A percentile compares a stretch with the other conserved stretches of the same genome.
Evolutionary conservation across 345 rosid species (phyloP).

Genomic region (Pistacia integerrima): DNA sequence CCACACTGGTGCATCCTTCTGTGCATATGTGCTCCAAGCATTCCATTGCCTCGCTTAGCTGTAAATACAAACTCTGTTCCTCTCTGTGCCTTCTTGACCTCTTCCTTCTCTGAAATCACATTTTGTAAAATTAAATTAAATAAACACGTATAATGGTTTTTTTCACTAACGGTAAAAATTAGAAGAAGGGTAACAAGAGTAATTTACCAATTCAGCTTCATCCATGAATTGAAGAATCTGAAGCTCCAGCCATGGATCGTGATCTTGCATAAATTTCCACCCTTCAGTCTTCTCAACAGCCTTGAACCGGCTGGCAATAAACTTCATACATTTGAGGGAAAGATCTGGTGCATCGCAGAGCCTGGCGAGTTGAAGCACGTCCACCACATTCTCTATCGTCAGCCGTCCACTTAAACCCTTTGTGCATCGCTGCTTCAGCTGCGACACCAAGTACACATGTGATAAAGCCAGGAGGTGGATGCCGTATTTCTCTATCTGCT

Average conservation of each 20-base stretch:
- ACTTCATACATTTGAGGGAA: slow-evolving; percentile 60
- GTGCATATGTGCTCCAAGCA: slow-evolving; percentile 89
- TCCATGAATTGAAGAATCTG: slow-evolving; percentile 82
- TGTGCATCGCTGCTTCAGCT: slow-evolving; percentile 65
- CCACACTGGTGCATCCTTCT: slow-evolving; percentile 77
- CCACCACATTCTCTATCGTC: slow-evolving; percentile 71
- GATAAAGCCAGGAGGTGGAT: slow-evolving; percentile 76
- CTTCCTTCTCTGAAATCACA: slow-evolving; percentile 62
- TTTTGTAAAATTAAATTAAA: neutral
- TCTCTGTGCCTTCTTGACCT: slow-evolving; percentile 47
- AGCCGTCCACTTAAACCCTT: slow-evolving; percentile 47
- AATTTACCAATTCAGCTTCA: slow-evolving; percentile 63
- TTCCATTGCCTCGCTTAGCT: slow-evolving; percentile 83
- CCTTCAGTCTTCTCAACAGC: slow-evolving; percentile 69
- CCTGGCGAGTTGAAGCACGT: slow-evolving; percentile 73
- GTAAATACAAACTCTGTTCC: slow-evolving; percentile 61
- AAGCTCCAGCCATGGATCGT: slow-evolving; percentile 78
- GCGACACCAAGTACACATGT: slow-evolving; percentile 72
- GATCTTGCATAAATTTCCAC: slow-evolving; percentile 74
- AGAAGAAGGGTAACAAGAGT: neutral
- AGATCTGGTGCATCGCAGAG: slow-evolving; percentile 84
- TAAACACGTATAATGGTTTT: too few relatives aligned
- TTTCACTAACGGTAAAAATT: neutral
- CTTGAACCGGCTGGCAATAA: slow-evolving; percentile 48
- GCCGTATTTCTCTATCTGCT: slow-evolving; percentile 64